Evolutionary conservation across 768 basidiomycete species (phyloP).

Genomic region (Neoboletus magnificus): DNA sequence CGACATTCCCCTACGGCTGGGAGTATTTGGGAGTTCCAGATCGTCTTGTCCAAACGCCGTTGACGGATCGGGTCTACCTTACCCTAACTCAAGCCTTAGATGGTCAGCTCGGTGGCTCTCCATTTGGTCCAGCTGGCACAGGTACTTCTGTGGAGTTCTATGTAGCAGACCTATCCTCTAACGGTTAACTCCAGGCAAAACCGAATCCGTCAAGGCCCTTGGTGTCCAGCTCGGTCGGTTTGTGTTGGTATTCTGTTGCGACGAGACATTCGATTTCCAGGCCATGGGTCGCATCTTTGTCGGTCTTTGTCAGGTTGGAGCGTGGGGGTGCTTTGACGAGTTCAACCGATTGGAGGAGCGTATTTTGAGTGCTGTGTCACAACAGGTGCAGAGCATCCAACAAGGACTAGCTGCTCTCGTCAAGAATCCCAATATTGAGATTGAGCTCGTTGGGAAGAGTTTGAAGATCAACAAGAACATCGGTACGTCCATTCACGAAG

Average conservation of each 20-base stretch:
- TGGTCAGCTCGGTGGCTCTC: slow-evolving; percentile 93
- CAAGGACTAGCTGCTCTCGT: slow-evolving; percentile 84
- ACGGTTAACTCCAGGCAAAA: slow-evolving; percentile 65
- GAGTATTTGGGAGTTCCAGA: slow-evolving; percentile 98
- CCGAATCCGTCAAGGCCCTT: slow-evolving; percentile 98
- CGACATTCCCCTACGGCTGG: slow-evolving; percentile 95
- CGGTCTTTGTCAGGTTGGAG: slow-evolving; percentile 97
- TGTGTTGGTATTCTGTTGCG: slow-evolving; percentile 99
- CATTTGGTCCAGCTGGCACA: slow-evolving; percentile 98
- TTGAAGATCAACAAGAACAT: slow-evolving; percentile 93
- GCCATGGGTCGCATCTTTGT: slow-evolving; percentile 99
- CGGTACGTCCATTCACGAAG: slow-evolving; percentile 41
- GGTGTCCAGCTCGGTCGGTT: slow-evolving; percentile 97
- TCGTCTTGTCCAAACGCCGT: slow-evolving; percentile 94
- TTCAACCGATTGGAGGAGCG: slow-evolving; percentile 98
- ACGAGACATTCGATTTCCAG: slow-evolving; percentile 99
- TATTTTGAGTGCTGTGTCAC: slow-evolving; percentile 95
- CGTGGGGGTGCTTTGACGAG: slow-evolving; percentile 98
- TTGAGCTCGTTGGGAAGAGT: slow-evolving; percentile 93
- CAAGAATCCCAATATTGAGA: slow-evolving; percentile 84
- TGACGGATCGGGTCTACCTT: slow-evolving; percentile 95
- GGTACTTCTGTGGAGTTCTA: slow-evolving; percentile 43
- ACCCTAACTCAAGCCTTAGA: slow-evolving; percentile 95
- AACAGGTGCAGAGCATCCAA: slow-evolving; percentile 98
- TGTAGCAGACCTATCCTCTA: not conserved